A percentile compares a stretch with the other conserved stretches of the same genome.
phyloP scores from a whole-genome alignment of 2,329 filamentous ascomycete species.

The Thermothelomyces thermophilus region DNA sequence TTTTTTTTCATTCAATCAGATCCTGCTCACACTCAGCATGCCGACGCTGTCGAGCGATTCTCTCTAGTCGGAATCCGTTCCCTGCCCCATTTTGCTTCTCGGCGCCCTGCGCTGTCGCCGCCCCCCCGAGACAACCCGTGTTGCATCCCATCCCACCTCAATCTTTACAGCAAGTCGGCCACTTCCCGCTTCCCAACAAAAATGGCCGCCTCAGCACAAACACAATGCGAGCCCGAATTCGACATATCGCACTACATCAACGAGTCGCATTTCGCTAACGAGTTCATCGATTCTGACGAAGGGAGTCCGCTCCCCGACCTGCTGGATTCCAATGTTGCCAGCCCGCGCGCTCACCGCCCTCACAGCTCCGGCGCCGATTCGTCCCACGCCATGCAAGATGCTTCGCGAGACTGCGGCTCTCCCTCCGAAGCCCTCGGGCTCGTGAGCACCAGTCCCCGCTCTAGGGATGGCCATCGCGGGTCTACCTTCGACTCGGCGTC shows the following conservation, averaged over 20 bases:
- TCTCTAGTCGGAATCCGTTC: background rate
- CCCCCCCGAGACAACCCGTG: background rate
- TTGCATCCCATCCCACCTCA: conserved; percentile 3
- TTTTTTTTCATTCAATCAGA: background rate
- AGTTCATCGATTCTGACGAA: conserved; percentile 22
- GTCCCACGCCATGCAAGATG: conserved; percentile 6
- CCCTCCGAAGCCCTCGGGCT: conserved; percentile 18
- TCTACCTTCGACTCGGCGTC: conserved; percentile 38
- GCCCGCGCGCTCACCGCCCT: conserved; percentile 13
- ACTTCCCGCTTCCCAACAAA: background rate
- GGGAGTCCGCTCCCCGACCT: conserved; percentile 16
- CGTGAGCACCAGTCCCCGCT: conserved; percentile 15
- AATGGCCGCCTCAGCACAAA: conserved; percentile 10
- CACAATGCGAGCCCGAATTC: conserved; percentile 10
- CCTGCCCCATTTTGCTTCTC: background rate
- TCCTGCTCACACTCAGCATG: background rate
- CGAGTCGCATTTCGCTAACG: conserved; percentile 10
- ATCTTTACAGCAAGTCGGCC: background rate
- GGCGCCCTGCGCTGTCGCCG: background rate
- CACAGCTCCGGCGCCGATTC: conserved; percentile 13
- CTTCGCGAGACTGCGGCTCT: conserved; percentile 13
- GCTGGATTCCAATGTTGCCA: conserved; percentile 15
- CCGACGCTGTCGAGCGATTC: background rate
- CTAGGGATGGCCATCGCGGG: conserved; percentile 23
- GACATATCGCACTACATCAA: conserved; percentile 10